These are phyloP conservation scores for Paramecium biaurelia DNA, from an alignment of 73 alveolate genomes.

Conservation along the genomic window DNA sequence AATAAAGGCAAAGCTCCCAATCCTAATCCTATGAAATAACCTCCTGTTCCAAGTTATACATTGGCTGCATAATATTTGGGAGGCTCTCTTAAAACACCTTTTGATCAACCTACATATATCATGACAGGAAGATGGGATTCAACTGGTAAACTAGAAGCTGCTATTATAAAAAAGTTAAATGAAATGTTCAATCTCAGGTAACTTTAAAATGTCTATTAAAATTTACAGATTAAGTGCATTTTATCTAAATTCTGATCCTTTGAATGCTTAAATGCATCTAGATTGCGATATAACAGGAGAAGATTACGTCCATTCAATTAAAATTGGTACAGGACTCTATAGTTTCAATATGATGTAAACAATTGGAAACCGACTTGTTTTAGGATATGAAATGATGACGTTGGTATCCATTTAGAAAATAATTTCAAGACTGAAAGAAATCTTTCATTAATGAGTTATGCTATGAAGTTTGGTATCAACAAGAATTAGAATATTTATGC, in stretches of 20 bases:
- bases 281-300: conserved; percentile 32
- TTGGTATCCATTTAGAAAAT: neutral
- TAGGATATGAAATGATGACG: conserved; percentile 62
- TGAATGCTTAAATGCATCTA: conserved; percentile 38
- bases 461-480: neutral
- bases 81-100: conserved; percentile 8
- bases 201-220: neutral
- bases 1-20: neutral
- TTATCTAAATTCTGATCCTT: conserved; percentile 48
- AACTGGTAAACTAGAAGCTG: conserved; percentile 61
- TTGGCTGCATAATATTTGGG: conserved; percentile 62
- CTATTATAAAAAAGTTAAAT: conserved; percentile 40
- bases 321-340: conserved; percentile 51
- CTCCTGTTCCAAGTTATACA: conserved; percentile 53
- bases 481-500: neutral
- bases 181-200: conserved; percentile 41
- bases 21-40: conserved; percentile 50
- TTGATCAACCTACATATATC: conserved; percentile 36
- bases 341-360: conserved; percentile 60
- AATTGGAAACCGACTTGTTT: conserved; percentile 39
- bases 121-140: conserved; percentile 67
- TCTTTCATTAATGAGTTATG: conserved; percentile 51
- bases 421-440: conserved; percentile 42
- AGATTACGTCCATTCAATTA: conserved; percentile 47
- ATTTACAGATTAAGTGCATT: neutral